Conservation (phyloP, 1,139 yeast genomes). For the Ogataea hybrid region DNA sequence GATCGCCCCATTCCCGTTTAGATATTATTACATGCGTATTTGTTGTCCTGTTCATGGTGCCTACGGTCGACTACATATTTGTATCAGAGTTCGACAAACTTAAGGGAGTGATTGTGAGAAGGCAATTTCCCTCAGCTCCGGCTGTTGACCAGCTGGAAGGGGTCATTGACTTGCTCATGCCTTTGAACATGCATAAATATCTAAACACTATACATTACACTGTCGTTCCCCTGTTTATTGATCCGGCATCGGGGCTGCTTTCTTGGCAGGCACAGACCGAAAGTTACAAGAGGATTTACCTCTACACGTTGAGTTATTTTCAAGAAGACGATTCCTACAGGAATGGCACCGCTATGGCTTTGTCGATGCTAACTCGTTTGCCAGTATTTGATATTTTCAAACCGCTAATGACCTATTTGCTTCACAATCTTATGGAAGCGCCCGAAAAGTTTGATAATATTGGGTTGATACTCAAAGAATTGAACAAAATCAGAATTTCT, state of each 20-base stretch:
- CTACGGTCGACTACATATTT: slow-evolving; percentile 38
- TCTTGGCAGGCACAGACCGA: slow-evolving; percentile 39
- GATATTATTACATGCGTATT: slow-evolving; percentile 6
- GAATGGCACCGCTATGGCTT: slow-evolving; percentile 50
- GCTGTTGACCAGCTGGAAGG: slow-evolving; percentile 58
- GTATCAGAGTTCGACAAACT: slow-evolving; percentile 60
- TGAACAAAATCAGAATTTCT: slow-evolving; percentile 23
- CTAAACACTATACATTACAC: slow-evolving; percentile 45
- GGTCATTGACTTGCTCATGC: slow-evolving; percentile 26
- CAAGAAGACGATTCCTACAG: slow-evolving; percentile 40
- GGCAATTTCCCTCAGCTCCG: slow-evolving; percentile 48
- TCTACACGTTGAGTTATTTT: slow-evolving; percentile 49
- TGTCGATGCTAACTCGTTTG: slow-evolving; percentile 45
- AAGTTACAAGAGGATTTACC: slow-evolving; percentile 39
- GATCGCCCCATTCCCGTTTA: slow-evolving; percentile 2
- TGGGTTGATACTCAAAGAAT: slow-evolving; percentile 12
- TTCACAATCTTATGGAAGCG: slow-evolving; percentile 41
- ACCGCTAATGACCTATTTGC: slow-evolving; percentile 47
- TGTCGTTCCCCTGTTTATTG: slow-evolving; percentile 43
- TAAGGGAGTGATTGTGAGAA: slow-evolving; percentile 50
- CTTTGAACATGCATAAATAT: slow-evolving; percentile 36
- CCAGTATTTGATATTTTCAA: slow-evolving; percentile 48
- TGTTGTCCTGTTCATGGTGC: slow-evolving; percentile 1
- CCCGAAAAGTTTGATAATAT: slow-evolving; percentile 5
- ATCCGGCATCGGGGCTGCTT: slow-evolving; percentile 40